Percentiles rank a stretch among this genome's conserved stretches.
phyloP scores from a whole-genome alignment of 306 rosid species.

The Vigna angularis region DNA sequence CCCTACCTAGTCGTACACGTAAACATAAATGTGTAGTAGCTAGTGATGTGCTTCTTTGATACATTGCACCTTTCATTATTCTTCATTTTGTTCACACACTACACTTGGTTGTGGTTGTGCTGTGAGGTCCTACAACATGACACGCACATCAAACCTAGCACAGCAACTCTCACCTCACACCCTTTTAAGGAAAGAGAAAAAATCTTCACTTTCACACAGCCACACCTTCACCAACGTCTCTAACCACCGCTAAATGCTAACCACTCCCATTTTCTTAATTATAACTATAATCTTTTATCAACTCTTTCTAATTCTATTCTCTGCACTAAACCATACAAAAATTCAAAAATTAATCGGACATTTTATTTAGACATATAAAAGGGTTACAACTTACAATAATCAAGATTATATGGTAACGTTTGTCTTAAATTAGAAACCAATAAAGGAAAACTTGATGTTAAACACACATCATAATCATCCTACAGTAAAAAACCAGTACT shows the following conservation, averaged over 20 bases:
- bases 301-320: no score
- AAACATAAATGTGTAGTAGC: slow-evolving; percentile 2
- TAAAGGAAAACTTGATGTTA: neutral
- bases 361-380: neutral
- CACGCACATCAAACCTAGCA: slow-evolving; percentile 20
- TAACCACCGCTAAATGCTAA: neutral
- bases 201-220: neutral
- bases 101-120: slow-evolving; percentile 6
- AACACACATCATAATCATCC: slow-evolving; percentile 1
- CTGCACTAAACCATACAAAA: no score
- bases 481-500: slow-evolving; percentile 20
- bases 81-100: slow-evolving; percentile 4
- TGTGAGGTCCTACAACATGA: slow-evolving; percentile 6
- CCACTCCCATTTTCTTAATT: neutral
- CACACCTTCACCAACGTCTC: slow-evolving; percentile 15
- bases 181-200: neutral
- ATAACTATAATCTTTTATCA: neutral
- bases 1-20: neutral
- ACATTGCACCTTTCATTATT: neutral
- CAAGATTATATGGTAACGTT: neutral
- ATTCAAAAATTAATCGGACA: neutral
- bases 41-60: neutral
- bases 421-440: neutral
- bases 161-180: neutral
- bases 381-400: neutral